A percentile compares a stretch with the other conserved stretches of the same genome.
phyloP scores from a whole-genome alignment of 2,329 filamentous ascomycete genomes.

The Alternaria triticina region DNA sequence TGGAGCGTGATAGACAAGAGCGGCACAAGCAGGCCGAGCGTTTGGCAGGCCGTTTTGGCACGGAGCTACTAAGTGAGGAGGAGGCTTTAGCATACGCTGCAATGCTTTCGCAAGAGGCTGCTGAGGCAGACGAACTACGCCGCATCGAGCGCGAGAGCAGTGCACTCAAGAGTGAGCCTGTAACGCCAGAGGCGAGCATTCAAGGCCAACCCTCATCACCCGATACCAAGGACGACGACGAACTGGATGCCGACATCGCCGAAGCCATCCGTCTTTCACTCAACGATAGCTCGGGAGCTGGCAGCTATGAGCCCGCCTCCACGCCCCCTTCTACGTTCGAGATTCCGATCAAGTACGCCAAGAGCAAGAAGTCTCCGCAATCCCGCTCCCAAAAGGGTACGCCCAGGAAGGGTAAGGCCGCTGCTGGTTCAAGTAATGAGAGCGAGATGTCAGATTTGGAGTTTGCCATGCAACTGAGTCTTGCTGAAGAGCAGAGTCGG shows the following conservation, averaged over 20 bases:
- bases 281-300: slow-evolving; percentile 29
- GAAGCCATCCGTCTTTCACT: slow-evolving; percentile 66
- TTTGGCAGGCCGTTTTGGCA: slow-evolving; percentile 81
- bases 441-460: slow-evolving; percentile 64
- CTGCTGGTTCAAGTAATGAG: slow-evolving; percentile 46
- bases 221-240: slow-evolving; percentile 50
- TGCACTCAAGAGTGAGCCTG: slow-evolving; percentile 45
- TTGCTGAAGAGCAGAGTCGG: slow-evolving; percentile 64
- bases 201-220: slow-evolving; percentile 37
- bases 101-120: slow-evolving; percentile 66
- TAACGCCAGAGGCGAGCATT: slow-evolving; percentile 45
- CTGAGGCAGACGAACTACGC: slow-evolving; percentile 55
- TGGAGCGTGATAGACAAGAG: slow-evolving; percentile 74
- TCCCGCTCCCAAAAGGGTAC: slow-evolving; percentile 33
- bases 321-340: slow-evolving; percentile 42
- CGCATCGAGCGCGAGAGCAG: slow-evolving; percentile 54
- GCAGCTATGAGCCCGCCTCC: slow-evolving; percentile 10
- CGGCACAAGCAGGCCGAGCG: slow-evolving; percentile 71
- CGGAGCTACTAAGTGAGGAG: slow-evolving; percentile 72
- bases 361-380: slow-evolving; percentile 40
- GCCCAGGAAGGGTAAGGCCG: slow-evolving; percentile 30
- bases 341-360: slow-evolving; percentile 56
- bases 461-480: slow-evolving; percentile 67
- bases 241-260: slow-evolving; percentile 64
- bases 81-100: slow-evolving; percentile 68